Evolutionary conservation across 176 grass and related monocot genomes (phyloP).

Genomic region (Chrysopogon serrulatus): DNA sequence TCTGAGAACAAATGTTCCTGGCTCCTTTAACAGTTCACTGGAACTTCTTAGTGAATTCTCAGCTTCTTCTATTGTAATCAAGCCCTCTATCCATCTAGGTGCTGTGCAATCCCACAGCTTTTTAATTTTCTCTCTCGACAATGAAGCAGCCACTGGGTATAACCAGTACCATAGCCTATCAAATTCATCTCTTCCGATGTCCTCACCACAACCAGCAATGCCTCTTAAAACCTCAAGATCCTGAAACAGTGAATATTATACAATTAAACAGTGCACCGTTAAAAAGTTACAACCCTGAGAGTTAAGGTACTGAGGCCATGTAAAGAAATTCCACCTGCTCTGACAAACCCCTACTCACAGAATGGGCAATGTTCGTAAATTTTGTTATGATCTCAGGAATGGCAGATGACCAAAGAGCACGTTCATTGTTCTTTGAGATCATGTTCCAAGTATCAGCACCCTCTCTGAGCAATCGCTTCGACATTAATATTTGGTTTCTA

Average conservation of each 20-base stretch:
- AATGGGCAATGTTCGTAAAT: slow-evolving; percentile 62
- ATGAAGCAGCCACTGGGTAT: slow-evolving; percentile 78
- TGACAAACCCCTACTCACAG: slow-evolving; percentile 59
- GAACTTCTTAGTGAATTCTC: slow-evolving; percentile 58
- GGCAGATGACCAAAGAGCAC: slow-evolving; percentile 71
- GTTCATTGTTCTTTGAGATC: slow-evolving; percentile 70
- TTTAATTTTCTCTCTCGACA: slow-evolving; percentile 66
- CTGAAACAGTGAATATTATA: slow-evolving; percentile 24
- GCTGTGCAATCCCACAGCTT: slow-evolving; percentile 57
- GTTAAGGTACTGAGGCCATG: background rate
- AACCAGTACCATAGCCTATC: slow-evolving; percentile 92
- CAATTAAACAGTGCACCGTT: background rate
- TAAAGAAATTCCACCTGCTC: slow-evolving; percentile 55
- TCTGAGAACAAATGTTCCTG: slow-evolving; percentile 81
- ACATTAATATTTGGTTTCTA: slow-evolving; percentile 90
- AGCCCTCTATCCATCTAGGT: slow-evolving; percentile 84
- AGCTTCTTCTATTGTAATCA: slow-evolving; percentile 79
- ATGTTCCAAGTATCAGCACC: slow-evolving; percentile 62
- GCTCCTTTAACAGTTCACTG: slow-evolving; percentile 20
- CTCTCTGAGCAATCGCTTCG: slow-evolving; percentile 70
- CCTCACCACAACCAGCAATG: slow-evolving; percentile 70
- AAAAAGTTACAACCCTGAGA: background rate
- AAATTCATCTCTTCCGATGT: slow-evolving; percentile 65
- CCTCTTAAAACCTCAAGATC: slow-evolving; percentile 76
- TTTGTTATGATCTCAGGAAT: slow-evolving; percentile 65